Evolutionary conservation across 2,329 filamentous ascomycete genomes (phyloP), one percentile per base, ranked within the genome.

Genomic region (Colletotrichum musicola): DNA sequence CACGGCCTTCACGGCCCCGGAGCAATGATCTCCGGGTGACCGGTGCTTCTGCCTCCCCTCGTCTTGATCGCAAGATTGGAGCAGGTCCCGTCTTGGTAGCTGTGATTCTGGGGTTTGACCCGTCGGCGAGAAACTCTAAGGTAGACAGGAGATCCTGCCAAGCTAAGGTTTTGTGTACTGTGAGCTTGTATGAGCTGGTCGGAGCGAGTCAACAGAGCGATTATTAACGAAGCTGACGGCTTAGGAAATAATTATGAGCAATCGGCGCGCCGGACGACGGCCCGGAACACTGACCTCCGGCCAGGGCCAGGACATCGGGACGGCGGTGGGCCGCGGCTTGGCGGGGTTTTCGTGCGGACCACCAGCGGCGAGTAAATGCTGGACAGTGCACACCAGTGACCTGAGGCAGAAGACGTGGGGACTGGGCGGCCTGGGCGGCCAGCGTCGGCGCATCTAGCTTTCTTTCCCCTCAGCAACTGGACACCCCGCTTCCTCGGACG

Each of bases 401-500:
- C 64, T 68, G 53, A 68, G 61, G 61, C 64, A 68, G 64, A 49
- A 40, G 64, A 50, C 40, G 63, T 62, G 63, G 63, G 22, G 58
- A 63, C 40, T 42, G 47, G 49, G 62, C 56, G 49, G 49, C 22
- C 62, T 47, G 40, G 50, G 42, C 63, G 63, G 63, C 64, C 64
- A 51, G 59, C 38, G 40, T 53, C 64, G 64, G 64, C 53, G 64
- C 51, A 54, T 67, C 50, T 30, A 59, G 65, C 61, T 58, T 63
- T 62, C 35, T 62, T 49, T 22, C 65, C 61, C 62, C 62, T 68
- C 62, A 54, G 22, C 46, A 50, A 35, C 49, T 64, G 47, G 56
- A 68, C 66, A 62, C 65, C 62, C 55, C 65, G 65, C 54, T 64
- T 59, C 65, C 61, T 47, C 57, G 63, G 64, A 64, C 53, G 59